Evolutionary conservation across 2,329 filamentous ascomycete genomes (phyloP).

Genomic region (Amesomyces nigricolor): DNA sequence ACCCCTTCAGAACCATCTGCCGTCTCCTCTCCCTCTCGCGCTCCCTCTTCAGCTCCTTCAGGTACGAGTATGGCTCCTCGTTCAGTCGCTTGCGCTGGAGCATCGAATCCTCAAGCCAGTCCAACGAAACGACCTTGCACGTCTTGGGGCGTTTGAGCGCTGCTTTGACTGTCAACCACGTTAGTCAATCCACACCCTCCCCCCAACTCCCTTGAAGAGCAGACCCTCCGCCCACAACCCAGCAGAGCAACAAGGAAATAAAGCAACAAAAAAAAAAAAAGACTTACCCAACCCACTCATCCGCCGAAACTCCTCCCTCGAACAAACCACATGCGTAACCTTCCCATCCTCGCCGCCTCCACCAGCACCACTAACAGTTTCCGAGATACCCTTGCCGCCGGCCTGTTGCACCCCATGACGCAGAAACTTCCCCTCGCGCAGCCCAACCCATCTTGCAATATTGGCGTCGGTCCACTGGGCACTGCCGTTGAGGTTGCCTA

Average conservation of each 20-base stretch:
- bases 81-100: constrained; percentile 25
- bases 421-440: constrained; percentile 55
- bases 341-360: constrained; percentile 33
- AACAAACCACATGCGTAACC: constrained; percentile 70
- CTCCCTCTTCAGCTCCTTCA: constrained; percentile 30
- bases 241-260: not conserved
- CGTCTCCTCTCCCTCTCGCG: constrained; percentile 36
- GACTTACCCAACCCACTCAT: constrained; percentile 34
- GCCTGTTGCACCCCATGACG: not conserved
- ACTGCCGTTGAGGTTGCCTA: constrained; percentile 49
- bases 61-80: constrained; percentile 35
- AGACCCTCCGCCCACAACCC: too few species aligned
- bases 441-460: constrained; percentile 59
- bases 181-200: not conserved
- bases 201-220: too few species aligned
- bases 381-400: too few species aligned
- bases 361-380: not conserved
- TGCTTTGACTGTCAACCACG: constrained; percentile 31
- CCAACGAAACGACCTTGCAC: constrained; percentile 41
- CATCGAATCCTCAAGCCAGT: constrained; percentile 50
- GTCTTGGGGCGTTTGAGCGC: constrained; percentile 32
- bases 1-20: constrained; percentile 30
- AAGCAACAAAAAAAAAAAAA: not conserved
- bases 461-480: constrained; percentile 44
- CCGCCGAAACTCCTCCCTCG: constrained; percentile 54